Base-by-base conservation (phyloP, 805 yeast genomes). In the Cyberlindnera lachancei region DNA sequence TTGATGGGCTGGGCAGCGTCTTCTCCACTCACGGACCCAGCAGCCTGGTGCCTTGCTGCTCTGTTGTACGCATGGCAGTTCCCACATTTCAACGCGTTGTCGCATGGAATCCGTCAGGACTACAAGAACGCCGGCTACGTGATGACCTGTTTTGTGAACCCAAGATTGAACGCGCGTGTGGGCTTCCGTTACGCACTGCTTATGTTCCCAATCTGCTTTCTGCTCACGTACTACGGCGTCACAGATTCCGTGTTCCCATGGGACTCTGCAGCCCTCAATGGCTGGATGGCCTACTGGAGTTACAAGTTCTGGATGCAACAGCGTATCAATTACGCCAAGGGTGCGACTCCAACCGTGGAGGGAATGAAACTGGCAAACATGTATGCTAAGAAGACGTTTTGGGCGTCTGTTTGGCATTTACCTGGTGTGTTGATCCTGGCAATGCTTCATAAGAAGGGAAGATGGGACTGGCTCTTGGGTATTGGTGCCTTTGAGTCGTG, bases 1-100 rank as follows among this genome's bases (percentile, higher is more conserved):
- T 67, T 92, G 31, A 92, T 92, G 98, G 98, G 98, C 3, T 92
- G 98, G 98, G 96, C 95, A 3, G 86, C 90, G 0, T 82, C 95
- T 10, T 75, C 85, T 4, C 73, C 87, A 1, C 59, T 88, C 23
- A 44, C 69, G 3, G 84, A 86, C 41, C 96, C 97, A 0, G 96
- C 92, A 7, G 94, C 94, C 4, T 90, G 97, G 97, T 76, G 88
- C 51, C 63, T 92, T 16, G 96, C 96, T 1, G 85, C 81, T 0
- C 61, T 92, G 32, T 61, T 92, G 24, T 92, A 83, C 52, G 95
- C 96, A 6, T 92, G 98, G 98, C 98, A 92, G 58, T 92, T 92
- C 57, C 98, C 98, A 3, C 98, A 92, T 56, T 92, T 92, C 64
- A 92, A 90, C 60, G 74, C 96, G 0, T 69, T 92, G 29, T 79